Evolutionary conservation across 495 filamentous ascomycete genomes (phyloP).

Genomic region (Hypoxylon crocopeplum): DNA sequence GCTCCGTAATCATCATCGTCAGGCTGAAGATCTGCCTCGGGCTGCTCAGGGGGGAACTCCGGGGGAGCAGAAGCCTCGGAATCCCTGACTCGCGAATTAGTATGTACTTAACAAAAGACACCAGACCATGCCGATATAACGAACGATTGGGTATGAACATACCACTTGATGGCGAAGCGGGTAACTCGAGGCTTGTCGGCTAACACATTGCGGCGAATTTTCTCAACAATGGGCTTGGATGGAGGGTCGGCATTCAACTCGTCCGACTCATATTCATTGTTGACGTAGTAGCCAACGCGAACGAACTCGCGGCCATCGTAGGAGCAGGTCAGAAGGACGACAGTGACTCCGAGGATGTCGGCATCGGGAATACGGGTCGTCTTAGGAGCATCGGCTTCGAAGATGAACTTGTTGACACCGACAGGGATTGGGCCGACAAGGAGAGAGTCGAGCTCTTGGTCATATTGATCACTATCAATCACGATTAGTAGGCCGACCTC

Average conservation of each 20-base stretch:
- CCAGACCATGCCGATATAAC: too few species aligned
- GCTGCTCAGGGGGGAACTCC: constrained; percentile 96
- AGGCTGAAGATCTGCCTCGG: constrained; percentile 84
- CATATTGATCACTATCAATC: constrained; percentile 80
- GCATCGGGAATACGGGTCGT: constrained; percentile 87
- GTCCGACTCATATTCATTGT: constrained; percentile 96
- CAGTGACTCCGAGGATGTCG: constrained; percentile 95
- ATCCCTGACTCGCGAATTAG: constrained; percentile 68
- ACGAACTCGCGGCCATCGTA: constrained; percentile 98
- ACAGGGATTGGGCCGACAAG: constrained; percentile 96
- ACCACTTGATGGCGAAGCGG: constrained; percentile 99
- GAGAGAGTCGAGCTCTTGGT: constrained; percentile 96
- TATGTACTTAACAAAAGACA: not conserved
- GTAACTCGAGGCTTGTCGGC: constrained; percentile 98
- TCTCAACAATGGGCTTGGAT: constrained; percentile 87
- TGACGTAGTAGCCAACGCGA: constrained; percentile 98
- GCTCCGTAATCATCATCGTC: constrained; percentile 92
- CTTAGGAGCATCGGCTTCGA: constrained; percentile 92
- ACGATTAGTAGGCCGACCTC: constrained; percentile 4
- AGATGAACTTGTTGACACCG: constrained; percentile 97
- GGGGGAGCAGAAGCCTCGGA: constrained; percentile 93
- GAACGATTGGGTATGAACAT: constrained; percentile 37
- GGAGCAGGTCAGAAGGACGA: constrained; percentile 94
- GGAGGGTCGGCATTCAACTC: constrained; percentile 88
- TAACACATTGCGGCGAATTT: constrained; percentile 87